A percentile compares a stretch with the other conserved stretches of the same genome.
phyloP scores from a whole-genome alignment of 2,329 filamentous ascomycete species.

The Fusarium napiforme region DNA sequence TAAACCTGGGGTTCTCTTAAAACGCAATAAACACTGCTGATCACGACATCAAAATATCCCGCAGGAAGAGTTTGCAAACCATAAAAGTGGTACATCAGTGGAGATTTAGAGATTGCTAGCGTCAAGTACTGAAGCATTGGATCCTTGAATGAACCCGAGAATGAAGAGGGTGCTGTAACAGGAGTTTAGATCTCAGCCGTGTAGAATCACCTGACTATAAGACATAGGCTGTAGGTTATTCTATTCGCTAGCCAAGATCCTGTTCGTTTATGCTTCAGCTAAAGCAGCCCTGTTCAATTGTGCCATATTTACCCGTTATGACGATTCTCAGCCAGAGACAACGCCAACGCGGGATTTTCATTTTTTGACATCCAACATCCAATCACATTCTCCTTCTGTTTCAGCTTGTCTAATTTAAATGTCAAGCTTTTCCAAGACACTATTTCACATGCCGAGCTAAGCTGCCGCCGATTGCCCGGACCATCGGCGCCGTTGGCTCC shows the following conservation, averaged over 20 bases:
- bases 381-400: constrained; percentile 12
- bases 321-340: constrained; percentile 21
- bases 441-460: constrained; percentile 4
- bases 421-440: not conserved
- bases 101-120: constrained; percentile 13
- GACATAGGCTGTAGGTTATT: not conserved
- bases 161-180: not conserved
- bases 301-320: constrained; percentile 33
- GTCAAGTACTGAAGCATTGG: constrained; percentile 2
- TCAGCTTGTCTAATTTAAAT: not conserved
- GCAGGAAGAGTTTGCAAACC: constrained; percentile 25
- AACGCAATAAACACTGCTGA: constrained; percentile 38
- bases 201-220: not conserved
- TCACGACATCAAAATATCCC: constrained; percentile 41
- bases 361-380: constrained; percentile 1
- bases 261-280: constrained; percentile 4
- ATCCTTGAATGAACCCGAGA: not conserved
- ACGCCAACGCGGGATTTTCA: constrained; percentile 17
- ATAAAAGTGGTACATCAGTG: constrained; percentile 37
- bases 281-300: constrained; percentile 13
- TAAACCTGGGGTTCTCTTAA: constrained; percentile 16
- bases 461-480: constrained; percentile 15
- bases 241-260: constrained; percentile 6
- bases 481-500: constrained; percentile 24
- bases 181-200: not conserved